Conservation (phyloP, 495 filamentous ascomycete genomes). For the Diplogelasinospora grovesii region DNA sequence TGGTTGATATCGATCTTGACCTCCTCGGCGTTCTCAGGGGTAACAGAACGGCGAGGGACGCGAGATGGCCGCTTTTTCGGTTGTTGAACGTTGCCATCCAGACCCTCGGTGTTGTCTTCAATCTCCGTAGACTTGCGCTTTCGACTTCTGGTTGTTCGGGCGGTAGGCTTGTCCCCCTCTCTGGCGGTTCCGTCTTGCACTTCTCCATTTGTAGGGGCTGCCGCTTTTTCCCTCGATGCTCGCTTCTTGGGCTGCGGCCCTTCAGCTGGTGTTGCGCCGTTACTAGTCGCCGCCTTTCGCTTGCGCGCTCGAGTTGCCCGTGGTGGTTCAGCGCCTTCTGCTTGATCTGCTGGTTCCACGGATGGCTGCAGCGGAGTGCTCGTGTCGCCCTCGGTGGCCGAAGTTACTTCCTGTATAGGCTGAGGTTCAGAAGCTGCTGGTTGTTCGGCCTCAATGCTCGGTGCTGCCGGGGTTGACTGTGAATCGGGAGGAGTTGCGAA, state of each 20-base stretch:
- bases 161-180: too few species aligned
- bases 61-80: slow-evolving; percentile 13
- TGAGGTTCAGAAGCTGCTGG: background rate
- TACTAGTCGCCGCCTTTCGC: slow-evolving; percentile 5
- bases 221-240: slow-evolving; percentile 4
- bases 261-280: background rate
- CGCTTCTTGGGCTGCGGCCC: slow-evolving; percentile 8
- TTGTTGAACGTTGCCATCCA: slow-evolving; percentile 15
- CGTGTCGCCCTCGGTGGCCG: background rate
- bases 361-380: slow-evolving; percentile 1
- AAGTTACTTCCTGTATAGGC: background rate
- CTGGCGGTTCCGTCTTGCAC: slow-evolving; percentile 7
- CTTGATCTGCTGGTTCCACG: background rate
- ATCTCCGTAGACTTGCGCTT: slow-evolving; percentile 12
- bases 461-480: background rate
- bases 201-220: slow-evolving; percentile 8
- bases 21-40: slow-evolving; percentile 71
- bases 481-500: too few species aligned
- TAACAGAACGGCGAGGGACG: too few species aligned
- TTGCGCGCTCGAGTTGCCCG: slow-evolving; percentile 9
- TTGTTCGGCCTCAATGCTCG: background rate
- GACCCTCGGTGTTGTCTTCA: slow-evolving; percentile 11
- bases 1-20: slow-evolving; percentile 60
- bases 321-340: background rate
- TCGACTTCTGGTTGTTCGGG: slow-evolving; percentile 8